Conservation (phyloP, 2,329 filamentous ascomycete species). For the Graphilbum sp. region DNA sequence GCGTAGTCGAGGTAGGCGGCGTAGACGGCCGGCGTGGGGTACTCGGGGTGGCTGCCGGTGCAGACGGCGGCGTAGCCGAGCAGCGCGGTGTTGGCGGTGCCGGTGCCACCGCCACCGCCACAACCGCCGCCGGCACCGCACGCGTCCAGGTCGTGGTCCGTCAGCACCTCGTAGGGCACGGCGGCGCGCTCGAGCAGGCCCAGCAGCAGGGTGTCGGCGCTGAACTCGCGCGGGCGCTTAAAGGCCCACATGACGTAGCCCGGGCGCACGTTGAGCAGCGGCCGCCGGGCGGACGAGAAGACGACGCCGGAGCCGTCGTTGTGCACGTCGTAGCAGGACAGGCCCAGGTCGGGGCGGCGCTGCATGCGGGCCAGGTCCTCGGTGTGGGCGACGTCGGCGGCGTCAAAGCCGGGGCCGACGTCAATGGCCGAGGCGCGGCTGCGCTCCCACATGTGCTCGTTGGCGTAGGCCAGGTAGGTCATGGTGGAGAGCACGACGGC, state of each 20-base stretch:
- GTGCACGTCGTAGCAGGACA: conserved; percentile 21
- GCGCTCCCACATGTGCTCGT: conserved; percentile 2
- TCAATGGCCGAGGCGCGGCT: background rate
- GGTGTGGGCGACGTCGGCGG: background rate
- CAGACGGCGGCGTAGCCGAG: conserved; percentile 13
- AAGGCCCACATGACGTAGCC: conserved; percentile 20
- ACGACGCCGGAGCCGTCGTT: conserved; percentile 18
- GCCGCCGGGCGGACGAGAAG: conserved; percentile 16
- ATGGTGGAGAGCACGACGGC: conserved; percentile 3
- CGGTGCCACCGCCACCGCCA: too few species aligned
- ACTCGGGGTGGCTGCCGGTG: conserved; percentile 19
- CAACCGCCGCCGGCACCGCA: conserved; percentile 11
- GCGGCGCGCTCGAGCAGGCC: conserved; percentile 16
- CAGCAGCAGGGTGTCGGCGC: conserved; percentile 19
- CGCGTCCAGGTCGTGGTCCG: conserved; percentile 19
- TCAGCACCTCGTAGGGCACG: conserved; percentile 18
- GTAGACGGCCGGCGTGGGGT: conserved; percentile 15
- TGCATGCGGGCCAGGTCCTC: conserved; percentile 1
- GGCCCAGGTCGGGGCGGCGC: conserved; percentile 16
- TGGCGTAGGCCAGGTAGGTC: conserved; percentile 4
- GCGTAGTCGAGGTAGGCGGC: conserved; percentile 15
- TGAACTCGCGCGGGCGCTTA: conserved; percentile 18
- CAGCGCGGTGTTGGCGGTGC: too few species aligned
- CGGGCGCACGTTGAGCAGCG: conserved; percentile 21
- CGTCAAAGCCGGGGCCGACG: background rate